Percentiles rank a stretch among this genome's conserved stretches.
These are phyloP conservation scores for Pleodorina starrii DNA, from an alignment of 139 green algal genomes.

Conservation along the genomic window DNA sequence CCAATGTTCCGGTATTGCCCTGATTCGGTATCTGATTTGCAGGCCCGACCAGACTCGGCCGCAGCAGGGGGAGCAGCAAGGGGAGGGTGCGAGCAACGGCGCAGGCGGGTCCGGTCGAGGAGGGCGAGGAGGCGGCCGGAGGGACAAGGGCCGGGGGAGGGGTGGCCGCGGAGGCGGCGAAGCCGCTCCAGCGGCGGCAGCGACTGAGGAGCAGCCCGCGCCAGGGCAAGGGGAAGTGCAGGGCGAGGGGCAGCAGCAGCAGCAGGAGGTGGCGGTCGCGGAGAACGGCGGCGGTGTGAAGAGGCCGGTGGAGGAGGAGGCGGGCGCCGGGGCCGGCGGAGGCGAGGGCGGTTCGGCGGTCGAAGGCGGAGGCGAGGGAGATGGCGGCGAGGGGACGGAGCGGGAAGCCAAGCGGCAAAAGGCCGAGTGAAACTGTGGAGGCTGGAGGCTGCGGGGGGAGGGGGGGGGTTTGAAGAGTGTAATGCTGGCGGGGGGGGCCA, in stretches of 20 bases:
- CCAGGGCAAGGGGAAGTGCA: neutral
- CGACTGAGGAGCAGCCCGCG: neutral
- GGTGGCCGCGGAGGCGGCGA: neutral
- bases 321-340: neutral
- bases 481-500: too few relatives aligned
- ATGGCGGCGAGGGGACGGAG: neutral
- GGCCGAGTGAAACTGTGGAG: neutral
- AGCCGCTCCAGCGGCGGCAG: neutral
- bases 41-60: conserved; percentile 40
- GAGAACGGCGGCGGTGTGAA: neutral
- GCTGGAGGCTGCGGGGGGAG: too few relatives aligned
- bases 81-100: too few relatives aligned
- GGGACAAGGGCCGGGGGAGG: neutral
- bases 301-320: neutral
- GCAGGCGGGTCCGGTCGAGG: neutral
- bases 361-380: neutral
- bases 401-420: conserved; percentile 20
- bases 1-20: too few relatives aligned
- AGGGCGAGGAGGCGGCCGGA: neutral
- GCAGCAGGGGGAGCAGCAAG: neutral
- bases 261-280: neutral
- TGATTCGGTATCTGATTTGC: too few relatives aligned
- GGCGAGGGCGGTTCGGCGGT: neutral
- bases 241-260: neutral
- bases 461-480: too few relatives aligned